Evolutionary conservation across 1,284 basidiomycete genomes (phyloP).

Genomic region (Grifola frondosa): DNA sequence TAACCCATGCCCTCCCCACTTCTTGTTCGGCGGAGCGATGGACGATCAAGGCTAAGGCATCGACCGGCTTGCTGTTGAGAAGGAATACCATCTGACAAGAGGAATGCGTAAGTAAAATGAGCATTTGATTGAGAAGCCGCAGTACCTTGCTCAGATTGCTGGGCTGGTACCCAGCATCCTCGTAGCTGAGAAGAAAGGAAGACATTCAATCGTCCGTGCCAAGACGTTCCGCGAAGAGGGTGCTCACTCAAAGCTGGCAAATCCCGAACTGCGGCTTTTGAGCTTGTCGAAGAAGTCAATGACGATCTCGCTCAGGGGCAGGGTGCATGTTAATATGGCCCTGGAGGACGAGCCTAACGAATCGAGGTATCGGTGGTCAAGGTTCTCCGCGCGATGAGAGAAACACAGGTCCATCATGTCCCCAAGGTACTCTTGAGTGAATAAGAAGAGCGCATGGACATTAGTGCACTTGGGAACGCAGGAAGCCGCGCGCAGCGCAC

Average conservation of each 20-base stretch:
- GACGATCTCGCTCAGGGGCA: constrained; percentile 91
- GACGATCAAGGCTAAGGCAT: constrained; percentile 89
- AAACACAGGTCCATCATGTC: constrained; percentile 92
- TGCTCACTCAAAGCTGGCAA: constrained; percentile 86
- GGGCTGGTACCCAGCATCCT: constrained; percentile 83
- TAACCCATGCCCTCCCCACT: constrained; percentile 81
- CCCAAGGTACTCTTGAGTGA: constrained; percentile 70
- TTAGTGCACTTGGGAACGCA: constrained; percentile 2
- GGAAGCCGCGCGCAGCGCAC: constrained; percentile 38
- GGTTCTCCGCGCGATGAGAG: constrained; percentile 72
- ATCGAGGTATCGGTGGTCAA: constrained; percentile 81
- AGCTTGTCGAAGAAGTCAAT: constrained; percentile 92
- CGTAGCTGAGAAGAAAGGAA: constrained; percentile 59
- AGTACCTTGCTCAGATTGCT: constrained; percentile 81
- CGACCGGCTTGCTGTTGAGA: constrained; percentile 84
- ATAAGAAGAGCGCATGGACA: background rate
- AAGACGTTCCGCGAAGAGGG: background rate
- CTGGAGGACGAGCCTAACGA: too few relatives aligned
- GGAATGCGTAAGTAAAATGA: too few relatives aligned
- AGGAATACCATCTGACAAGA: constrained; percentile 72
- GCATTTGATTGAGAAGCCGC: background rate
- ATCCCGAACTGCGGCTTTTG: constrained; percentile 88
- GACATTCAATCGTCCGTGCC: constrained; percentile 1
- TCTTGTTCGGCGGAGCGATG: constrained; percentile 72
- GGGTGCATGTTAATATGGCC: constrained; percentile 74